A percentile compares a stretch with the other conserved stretches of the same genome.
phyloP scores from a whole-genome alignment of 208 protist species.

The Herpetomonas tarakana region DNA sequence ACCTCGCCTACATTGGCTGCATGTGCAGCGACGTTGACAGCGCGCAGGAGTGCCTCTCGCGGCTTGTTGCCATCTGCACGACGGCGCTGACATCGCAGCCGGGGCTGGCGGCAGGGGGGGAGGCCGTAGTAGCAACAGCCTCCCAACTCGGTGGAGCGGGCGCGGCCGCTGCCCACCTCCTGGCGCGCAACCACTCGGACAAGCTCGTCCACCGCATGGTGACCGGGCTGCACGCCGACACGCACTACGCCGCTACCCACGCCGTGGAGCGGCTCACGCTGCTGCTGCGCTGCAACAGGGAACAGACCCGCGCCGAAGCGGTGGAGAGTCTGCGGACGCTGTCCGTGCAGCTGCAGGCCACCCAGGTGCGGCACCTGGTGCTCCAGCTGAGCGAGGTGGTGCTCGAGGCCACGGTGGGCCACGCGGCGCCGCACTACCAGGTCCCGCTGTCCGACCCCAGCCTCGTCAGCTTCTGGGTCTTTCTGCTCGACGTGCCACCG shows the following conservation, averaged over 20 bases:
- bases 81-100: slow-evolving; percentile 30
- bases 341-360: slow-evolving; percentile 51
- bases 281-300: slow-evolving; percentile 54
- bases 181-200: slow-evolving; percentile 6
- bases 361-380: slow-evolving; percentile 34
- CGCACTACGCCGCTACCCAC: slow-evolving; percentile 32
- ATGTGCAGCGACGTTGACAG: slow-evolving; percentile 76
- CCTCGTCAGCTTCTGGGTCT: slow-evolving; percentile 45
- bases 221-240: slow-evolving; percentile 13
- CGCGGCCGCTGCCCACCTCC: slow-evolving; percentile 8
- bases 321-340: slow-evolving; percentile 66
- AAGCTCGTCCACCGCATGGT: slow-evolving; percentile 32
- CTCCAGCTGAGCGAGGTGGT: slow-evolving; percentile 56
- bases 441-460: slow-evolving; percentile 28
- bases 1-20: slow-evolving; percentile 68
- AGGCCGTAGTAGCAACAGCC: not conserved
- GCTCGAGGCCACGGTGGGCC: slow-evolving; percentile 48
- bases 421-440: slow-evolving; percentile 25
- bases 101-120: not conserved
- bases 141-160: slow-evolving; percentile 11
- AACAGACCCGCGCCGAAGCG: slow-evolving; percentile 65
- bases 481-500: slow-evolving; percentile 48
- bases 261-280: slow-evolving; percentile 55
- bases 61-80: slow-evolving; percentile 69
- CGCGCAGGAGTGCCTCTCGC: slow-evolving; percentile 70